A percentile compares a stretch with the other conserved stretches of the same genome.
phyloP scores from a whole-genome alignment of 345 rosid genomes.

The Rubroshorea leprosula region DNA sequence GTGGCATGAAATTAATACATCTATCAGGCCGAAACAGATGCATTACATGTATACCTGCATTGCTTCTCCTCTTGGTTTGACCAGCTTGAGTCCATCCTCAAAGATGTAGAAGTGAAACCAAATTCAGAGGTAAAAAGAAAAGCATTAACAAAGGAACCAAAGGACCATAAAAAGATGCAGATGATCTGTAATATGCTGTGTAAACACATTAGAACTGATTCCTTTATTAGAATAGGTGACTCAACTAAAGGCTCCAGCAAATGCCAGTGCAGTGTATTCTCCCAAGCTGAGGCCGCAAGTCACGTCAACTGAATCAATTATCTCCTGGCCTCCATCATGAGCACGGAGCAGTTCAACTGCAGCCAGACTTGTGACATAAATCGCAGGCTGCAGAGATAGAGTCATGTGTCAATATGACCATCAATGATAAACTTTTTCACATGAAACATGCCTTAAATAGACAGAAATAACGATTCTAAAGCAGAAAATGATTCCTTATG shows the following conservation, averaged over 20 bases:
- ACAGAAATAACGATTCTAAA: not conserved
- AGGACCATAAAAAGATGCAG: not conserved
- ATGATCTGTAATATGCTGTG: not conserved
- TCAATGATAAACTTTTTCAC: not conserved
- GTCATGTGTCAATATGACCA: not conserved
- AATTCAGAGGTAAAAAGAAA: conserved; percentile 17
- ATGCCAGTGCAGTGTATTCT: conserved; percentile 94
- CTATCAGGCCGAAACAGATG: not conserved
- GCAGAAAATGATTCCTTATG: conserved; percentile 3
- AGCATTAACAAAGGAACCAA: conserved; percentile 9
- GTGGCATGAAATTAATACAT: conserved; percentile 2
- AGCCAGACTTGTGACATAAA: conserved; percentile 96
- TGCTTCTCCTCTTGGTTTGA: conserved; percentile 94
- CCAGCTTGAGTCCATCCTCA: conserved; percentile 93
- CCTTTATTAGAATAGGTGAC: conserved; percentile 5
- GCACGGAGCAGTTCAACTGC: conserved; percentile 89
- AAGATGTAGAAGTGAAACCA: conserved; percentile 45
- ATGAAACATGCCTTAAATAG: not conserved
- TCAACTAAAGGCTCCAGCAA: conserved; percentile 94
- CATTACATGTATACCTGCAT: conserved; percentile 61
- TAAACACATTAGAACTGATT: not conserved
- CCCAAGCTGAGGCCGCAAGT: conserved; percentile 98
- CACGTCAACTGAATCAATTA: conserved; percentile 86
- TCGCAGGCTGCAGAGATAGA: conserved; percentile 75
- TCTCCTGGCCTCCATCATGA: conserved; percentile 78